Conservation (phyloP, 306 rosid species). For the Begonia loranthoides region DNA sequence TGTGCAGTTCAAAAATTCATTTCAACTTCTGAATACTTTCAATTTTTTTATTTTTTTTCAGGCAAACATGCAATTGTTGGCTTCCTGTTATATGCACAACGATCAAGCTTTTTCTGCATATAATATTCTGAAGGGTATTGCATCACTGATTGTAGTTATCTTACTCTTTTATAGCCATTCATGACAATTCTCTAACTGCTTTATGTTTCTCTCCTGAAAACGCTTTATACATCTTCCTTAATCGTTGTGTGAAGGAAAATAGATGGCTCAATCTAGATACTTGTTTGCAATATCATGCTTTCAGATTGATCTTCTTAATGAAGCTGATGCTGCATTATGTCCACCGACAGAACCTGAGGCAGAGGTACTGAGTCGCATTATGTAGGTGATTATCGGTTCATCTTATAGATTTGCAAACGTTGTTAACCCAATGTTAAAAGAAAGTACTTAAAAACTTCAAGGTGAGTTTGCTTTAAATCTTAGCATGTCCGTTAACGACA, state of each 20-base stretch:
- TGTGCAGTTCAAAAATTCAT: too few relatives aligned
- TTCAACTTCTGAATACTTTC: conserved; percentile 4
- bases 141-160: too few relatives aligned
- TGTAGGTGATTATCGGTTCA: too few relatives aligned
- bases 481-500: too few relatives aligned
- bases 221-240: conserved; percentile 18
- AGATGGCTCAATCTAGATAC: conserved; percentile 95
- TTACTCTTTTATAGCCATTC: too few relatives aligned
- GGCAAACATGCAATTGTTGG: conserved; percentile 78
- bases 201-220: conserved; percentile 16
- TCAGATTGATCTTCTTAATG: conserved; percentile 82
- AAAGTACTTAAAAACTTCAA: too few relatives aligned
- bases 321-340: conserved; percentile 82
- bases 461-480: too few relatives aligned
- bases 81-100: conserved; percentile 74
- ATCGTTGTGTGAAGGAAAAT: conserved; percentile 56
- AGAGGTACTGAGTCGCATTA: conserved; percentile 76
- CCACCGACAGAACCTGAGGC: conserved; percentile 68
- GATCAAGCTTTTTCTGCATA: conserved; percentile 82
- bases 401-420: too few relatives aligned
- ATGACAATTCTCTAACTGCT: too few relatives aligned
- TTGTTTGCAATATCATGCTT: conserved; percentile 97
- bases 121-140: conserved; percentile 79
- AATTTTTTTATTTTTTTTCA: conserved; percentile 20
- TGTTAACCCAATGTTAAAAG: too few relatives aligned